Conservation (phyloP, 2,329 filamentous ascomycete genomes). For the Aureobasidium leucospermi region DNA sequence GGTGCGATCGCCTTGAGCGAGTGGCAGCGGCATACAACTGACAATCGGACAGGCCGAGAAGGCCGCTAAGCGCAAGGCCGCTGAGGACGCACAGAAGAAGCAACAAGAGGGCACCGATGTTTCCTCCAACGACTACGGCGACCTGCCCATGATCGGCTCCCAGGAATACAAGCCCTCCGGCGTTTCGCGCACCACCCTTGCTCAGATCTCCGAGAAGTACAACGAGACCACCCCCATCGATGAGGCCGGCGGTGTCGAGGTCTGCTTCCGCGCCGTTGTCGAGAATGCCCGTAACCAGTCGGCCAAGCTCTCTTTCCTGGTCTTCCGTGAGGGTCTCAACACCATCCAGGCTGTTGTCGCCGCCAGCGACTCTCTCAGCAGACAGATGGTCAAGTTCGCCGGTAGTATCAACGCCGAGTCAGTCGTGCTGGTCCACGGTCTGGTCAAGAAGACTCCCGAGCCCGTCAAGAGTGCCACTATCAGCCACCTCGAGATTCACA, state of each 20-base stretch:
- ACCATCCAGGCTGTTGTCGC: slow-evolving; percentile 75
- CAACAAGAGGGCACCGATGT: slow-evolving; percentile 59
- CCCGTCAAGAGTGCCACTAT: slow-evolving; percentile 84
- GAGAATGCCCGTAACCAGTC: slow-evolving; percentile 84
- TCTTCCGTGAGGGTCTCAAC: slow-evolving; percentile 68
- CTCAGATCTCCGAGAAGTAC: slow-evolving; percentile 54
- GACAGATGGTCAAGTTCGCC: slow-evolving; percentile 94
- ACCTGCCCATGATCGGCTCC: slow-evolving; percentile 53
- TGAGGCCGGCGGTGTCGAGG: slow-evolving; percentile 40
- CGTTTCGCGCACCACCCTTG: slow-evolving; percentile 52
- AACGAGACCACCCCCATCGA: slow-evolving; percentile 47
- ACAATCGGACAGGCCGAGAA: slow-evolving; percentile 45
- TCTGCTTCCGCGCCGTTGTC: slow-evolving; percentile 72
- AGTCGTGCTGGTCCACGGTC: slow-evolving; percentile 72
- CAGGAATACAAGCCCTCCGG: slow-evolving; percentile 44
- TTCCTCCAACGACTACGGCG: slow-evolving; percentile 73
- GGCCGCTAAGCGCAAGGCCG: slow-evolving; percentile 59
- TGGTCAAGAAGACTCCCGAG: slow-evolving; percentile 73
- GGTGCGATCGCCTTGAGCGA: slow-evolving; percentile 38
- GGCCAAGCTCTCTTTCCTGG: slow-evolving; percentile 85
- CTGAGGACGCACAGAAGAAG: slow-evolving; percentile 59
- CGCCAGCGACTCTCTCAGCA: slow-evolving; percentile 56
- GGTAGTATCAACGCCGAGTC: slow-evolving; percentile 69
- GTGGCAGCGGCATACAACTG: neutral
- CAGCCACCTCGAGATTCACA: slow-evolving; percentile 75